Evolutionary conservation across 805 yeast genomes (phyloP).

Genomic region (Myxozyma kluyveri): DNA sequence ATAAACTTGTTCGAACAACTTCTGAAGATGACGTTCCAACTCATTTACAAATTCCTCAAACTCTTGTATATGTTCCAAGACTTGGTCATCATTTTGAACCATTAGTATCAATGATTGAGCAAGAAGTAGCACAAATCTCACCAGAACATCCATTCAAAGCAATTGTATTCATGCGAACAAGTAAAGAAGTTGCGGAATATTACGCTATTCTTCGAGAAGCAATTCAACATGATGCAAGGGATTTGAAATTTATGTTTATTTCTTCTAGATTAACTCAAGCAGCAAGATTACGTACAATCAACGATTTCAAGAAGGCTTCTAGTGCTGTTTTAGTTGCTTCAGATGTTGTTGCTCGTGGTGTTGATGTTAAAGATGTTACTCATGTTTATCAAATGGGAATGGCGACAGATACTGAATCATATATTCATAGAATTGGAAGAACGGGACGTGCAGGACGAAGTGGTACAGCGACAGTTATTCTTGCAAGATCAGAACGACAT

Average conservation of each 20-base stretch:
- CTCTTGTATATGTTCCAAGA: conserved; percentile 25
- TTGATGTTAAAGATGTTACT: conserved; percentile 86
- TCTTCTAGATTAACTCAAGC: conserved; percentile 77
- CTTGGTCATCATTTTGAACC: conserved; percentile 38
- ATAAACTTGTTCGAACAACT: conserved; percentile 63
- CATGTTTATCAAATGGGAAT: conserved; percentile 82
- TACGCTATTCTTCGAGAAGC: conserved; percentile 43
- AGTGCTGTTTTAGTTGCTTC: conserved; percentile 72
- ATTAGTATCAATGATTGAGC: conserved; percentile 70
- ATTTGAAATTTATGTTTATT: conserved; percentile 35
- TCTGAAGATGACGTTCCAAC: conserved; percentile 61
- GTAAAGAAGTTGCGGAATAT: conserved; percentile 61
- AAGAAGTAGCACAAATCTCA: conserved; percentile 54
- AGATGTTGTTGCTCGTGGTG: conserved; percentile 94
- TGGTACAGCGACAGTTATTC: conserved; percentile 67
- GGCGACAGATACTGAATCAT: conserved; percentile 72
- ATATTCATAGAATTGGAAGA: conserved; percentile 92
- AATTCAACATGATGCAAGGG: conserved; percentile 3
- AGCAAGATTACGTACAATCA: conserved; percentile 60
- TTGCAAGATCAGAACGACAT: conserved; percentile 55
- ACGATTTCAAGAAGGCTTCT: conserved; percentile 48
- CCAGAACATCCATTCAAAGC: conserved; percentile 57
- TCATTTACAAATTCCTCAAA: conserved; percentile 66
- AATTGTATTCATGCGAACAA: conserved; percentile 79
- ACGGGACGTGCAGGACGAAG: conserved; percentile 88